phyloP scores from a whole-genome alignment of 2,329 filamentous ascomycete species.

The Fulvia fulva region DNA sequence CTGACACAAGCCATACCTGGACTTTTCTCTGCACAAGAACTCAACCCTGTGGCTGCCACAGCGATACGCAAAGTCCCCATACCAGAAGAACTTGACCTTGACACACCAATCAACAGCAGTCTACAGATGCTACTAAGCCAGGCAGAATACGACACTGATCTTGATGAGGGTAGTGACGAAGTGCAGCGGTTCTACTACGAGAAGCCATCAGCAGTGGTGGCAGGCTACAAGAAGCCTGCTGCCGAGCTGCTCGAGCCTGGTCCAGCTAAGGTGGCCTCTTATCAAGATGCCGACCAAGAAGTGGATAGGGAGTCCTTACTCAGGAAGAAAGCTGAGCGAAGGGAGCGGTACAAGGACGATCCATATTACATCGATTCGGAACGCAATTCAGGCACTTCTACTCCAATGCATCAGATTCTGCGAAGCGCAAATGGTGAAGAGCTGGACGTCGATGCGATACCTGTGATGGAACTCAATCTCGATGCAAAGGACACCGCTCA shows the following conservation, averaged over 20 bases:
- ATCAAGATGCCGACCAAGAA: constrained; percentile 47
- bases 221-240: constrained; percentile 33
- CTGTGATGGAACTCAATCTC: constrained; percentile 87
- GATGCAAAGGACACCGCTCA: constrained; percentile 37
- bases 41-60: constrained; percentile 81
- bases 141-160: constrained; percentile 43
- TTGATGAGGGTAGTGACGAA: constrained; percentile 41
- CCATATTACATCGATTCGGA: constrained; percentile 79
- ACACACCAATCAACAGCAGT: constrained; percentile 75
- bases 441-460: constrained; percentile 89
- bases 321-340: constrained; percentile 68
- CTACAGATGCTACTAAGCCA: constrained; percentile 62
- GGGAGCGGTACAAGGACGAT: constrained; percentile 83
- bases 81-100: constrained; percentile 71
- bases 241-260: constrained; percentile 42
- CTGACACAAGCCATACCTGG: constrained; percentile 87
- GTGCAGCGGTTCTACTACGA: constrained; percentile 46
- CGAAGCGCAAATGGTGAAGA: constrained; percentile 66
- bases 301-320: constrained; percentile 73
- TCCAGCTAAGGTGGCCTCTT: constrained; percentile 33
- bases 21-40: constrained; percentile 77
- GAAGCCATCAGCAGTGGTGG: constrained; percentile 29
- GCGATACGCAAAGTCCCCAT: constrained; percentile 84
- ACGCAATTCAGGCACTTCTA: constrained; percentile 57
- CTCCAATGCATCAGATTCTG: constrained; percentile 73